Evolutionary conservation across 805 yeast species (phyloP).

Genomic region (Lipomyces sp.): DNA sequence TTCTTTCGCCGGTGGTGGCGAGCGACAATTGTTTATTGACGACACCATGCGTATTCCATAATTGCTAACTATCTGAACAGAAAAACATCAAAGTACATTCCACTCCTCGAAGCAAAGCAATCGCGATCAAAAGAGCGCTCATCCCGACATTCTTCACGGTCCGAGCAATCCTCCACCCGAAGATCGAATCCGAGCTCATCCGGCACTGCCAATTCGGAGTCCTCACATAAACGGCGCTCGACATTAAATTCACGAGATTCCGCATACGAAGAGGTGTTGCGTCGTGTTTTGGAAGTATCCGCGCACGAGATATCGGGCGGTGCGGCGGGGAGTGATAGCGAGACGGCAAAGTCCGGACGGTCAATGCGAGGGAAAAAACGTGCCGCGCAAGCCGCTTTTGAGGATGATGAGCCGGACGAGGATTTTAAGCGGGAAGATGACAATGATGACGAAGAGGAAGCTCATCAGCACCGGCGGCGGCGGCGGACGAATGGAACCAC

Average conservation of each 20-base stretch:
- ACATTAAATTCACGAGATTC: constrained; percentile 45
- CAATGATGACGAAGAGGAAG: constrained; percentile 12
- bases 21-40: constrained; percentile 8
- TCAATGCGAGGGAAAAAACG: constrained; percentile 33
- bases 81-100: constrained; percentile 57
- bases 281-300: constrained; percentile 50
- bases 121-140: constrained; percentile 25
- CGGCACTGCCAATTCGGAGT: constrained; percentile 17
- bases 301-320: constrained; percentile 43
- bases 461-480: background rate
- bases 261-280: constrained; percentile 47
- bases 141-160: constrained; percentile 5
- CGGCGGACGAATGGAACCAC: background rate
- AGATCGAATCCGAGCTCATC: constrained; percentile 4
- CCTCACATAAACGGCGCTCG: constrained; percentile 41
- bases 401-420: constrained; percentile 32
- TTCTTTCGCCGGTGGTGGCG: background rate
- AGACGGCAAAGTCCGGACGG: constrained; percentile 11
- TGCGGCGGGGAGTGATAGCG: constrained; percentile 9
- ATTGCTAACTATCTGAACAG: constrained; percentile 6
- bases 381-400: constrained; percentile 27
- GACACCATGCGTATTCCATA: background rate
- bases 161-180: constrained; percentile 2
- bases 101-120: constrained; percentile 45
- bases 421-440: constrained; percentile 32